phyloP scores from a whole-genome alignment of 176 grass and related monocot genomes.

The Dendrocalamus sinicus region DNA sequence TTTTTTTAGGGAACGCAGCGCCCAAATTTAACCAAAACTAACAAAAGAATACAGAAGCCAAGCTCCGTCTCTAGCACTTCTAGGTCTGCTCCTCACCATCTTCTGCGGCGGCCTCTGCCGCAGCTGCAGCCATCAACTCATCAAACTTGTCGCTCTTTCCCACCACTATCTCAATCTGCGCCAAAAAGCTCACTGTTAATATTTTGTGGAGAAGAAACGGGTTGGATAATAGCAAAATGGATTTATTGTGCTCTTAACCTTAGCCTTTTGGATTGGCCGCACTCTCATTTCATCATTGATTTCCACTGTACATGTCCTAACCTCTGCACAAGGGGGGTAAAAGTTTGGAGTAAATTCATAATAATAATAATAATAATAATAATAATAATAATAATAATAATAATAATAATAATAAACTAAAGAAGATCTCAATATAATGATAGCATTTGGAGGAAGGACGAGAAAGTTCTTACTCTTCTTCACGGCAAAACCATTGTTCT shows the following conservation, averaged over 20 bases:
- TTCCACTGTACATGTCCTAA: conserved; percentile 70
- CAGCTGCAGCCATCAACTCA: conserved; percentile 63
- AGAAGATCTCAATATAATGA: not conserved
- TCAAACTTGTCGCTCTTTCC: conserved; percentile 73
- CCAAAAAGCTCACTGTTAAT: not conserved
- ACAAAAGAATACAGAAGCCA: not conserved
- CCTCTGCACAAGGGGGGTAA: conserved; percentile 45
- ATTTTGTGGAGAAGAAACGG: not conserved
- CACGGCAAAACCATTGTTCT: conserved; percentile 74
- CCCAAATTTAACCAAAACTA: not conserved
- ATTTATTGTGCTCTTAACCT: conserved; percentile 46
- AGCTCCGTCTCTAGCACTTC: not conserved
- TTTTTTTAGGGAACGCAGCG: not conserved
- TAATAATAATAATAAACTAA: no score
- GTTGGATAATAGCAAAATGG: not conserved
- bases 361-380: not conserved
- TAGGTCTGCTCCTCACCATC: conserved; percentile 56
- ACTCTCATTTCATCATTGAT: conserved; percentile 63
- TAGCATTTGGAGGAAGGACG: not conserved
- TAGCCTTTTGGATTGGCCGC: conserved; percentile 67
- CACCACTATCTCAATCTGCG: conserved; percentile 75
- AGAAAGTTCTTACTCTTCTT: conserved; percentile 58
- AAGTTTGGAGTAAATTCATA: not conserved
- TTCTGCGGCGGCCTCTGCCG: conserved; percentile 39
- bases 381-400: no score